A percentile compares a stretch with the other conserved stretches of the same genome.
phyloP scores from a whole-genome alignment of 257 asterid species.

The Cynanchum wilfordii region DNA sequence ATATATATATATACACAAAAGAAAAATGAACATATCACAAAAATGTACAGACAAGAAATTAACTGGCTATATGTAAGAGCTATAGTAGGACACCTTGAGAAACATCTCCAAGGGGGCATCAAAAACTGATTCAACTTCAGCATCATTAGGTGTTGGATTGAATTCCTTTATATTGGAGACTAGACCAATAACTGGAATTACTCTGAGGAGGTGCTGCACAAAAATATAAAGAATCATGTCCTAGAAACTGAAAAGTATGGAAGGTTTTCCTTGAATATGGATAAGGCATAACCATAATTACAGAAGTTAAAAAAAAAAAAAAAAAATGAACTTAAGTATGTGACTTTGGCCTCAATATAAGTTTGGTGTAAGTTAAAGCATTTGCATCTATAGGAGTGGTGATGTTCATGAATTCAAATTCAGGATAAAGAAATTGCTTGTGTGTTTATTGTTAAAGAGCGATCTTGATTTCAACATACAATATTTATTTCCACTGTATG shows the following conservation, averaged over 20 bases:
- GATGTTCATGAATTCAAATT: background rate
- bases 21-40: background rate
- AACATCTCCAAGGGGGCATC: slow-evolving; percentile 97
- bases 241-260: slow-evolving; percentile 5
- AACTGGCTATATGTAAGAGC: background rate
- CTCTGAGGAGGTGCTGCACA: slow-evolving; percentile 86
- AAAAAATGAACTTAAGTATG: background rate
- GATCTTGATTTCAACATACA: background rate
- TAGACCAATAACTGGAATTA: slow-evolving; percentile 89
- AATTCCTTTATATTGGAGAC: slow-evolving; percentile 65
- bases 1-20: background rate
- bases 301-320: background rate
- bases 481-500: background rate
- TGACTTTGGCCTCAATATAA: background rate
- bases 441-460: background rate
- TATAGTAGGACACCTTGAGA: slow-evolving; percentile 54
- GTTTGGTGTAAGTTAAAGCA: background rate
- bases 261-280: background rate
- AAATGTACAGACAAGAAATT: too few species aligned
- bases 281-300: background rate
- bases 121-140: slow-evolving; percentile 79
- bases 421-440: background rate
- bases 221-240: slow-evolving; percentile 8
- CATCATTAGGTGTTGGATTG: slow-evolving; percentile 58
- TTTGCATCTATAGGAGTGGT: background rate